Evolutionary conservation across 768 basidiomycete genomes (phyloP).

Genomic region (Hortiboletus campestris): DNA sequence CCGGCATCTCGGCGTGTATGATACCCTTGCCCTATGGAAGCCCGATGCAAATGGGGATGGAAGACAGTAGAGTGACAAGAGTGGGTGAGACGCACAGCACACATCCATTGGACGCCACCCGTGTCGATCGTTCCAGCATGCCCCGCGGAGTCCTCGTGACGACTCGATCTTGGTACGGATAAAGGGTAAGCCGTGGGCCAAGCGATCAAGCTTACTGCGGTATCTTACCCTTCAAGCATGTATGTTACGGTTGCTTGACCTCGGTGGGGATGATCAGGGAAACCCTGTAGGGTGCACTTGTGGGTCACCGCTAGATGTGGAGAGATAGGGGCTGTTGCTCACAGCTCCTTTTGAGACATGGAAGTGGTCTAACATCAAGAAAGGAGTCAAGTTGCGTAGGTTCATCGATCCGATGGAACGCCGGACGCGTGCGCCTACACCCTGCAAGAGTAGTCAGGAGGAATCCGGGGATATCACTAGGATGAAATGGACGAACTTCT

Average conservation of each 20-base stretch:
- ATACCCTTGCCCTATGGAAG: conserved; percentile 57
- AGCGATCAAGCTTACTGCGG: background rate
- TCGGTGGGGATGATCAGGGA: conserved; percentile 92
- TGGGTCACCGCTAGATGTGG: background rate
- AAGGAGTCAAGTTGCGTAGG: conserved; percentile 82
- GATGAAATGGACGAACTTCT: conserved; percentile 46
- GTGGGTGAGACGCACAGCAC: conserved; percentile 52
- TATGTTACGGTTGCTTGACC: conserved; percentile 90
- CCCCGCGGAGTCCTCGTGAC: conserved; percentile 91
- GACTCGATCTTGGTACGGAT: conserved; percentile 48
- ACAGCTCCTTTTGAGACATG: conserved; percentile 68
- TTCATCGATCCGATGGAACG: conserved; percentile 77
- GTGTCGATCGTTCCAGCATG: conserved; percentile 72
- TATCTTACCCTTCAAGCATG: conserved; percentile 72
- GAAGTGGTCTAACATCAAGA: conserved; percentile 89
- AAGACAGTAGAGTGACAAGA: background rate
- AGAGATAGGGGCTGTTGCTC: conserved; percentile 23
- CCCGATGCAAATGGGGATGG: background rate
- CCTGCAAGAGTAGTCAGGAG: conserved; percentile 38
- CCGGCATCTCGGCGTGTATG: conserved; percentile 88
- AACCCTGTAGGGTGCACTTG: conserved; percentile 49
- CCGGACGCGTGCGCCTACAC: conserved; percentile 79
- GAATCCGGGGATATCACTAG: background rate
- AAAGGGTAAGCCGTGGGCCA: background rate
- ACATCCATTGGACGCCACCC: conserved; percentile 97